Evolutionary conservation across 2,329 filamentous ascomycete genomes (phyloP), one percentile per base, ranked within the genome.

Genomic region (Alternaria sp.): DNA sequence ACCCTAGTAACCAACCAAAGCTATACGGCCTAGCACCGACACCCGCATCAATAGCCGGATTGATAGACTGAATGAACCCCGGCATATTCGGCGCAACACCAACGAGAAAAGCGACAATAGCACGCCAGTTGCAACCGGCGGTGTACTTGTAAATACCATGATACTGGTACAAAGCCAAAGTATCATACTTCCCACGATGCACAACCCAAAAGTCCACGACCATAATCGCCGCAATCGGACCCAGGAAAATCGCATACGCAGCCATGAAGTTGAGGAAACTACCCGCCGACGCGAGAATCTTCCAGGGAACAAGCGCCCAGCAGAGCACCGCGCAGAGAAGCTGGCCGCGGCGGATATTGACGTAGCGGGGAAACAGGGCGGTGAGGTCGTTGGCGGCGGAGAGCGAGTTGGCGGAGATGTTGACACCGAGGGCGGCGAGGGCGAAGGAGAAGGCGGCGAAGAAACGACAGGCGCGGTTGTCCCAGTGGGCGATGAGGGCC

Each of bases 1-100:
- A 90, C 0, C 89, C 89, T 52, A 89, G 83, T 17, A 91, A 73
- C 86, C 89, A 91, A n/a, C 89, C 88, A 72, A 91, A 89, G 25
- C 85, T 83, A 72, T 90, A 91, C 5, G 90, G 84, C 45, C 80
- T 76, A 0, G 82, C 79, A 0, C 89, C 89, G 0, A 79, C 78
- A 0, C 83, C 83, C 0, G 81, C 78, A 3, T 77, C 67, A 17
- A 84, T 79, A 13, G 59, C 72, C 0, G 77, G 64, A 55, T 83
- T 83, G 57, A 84, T 81, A 1, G 74, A 77, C 30, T 80, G 74
- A 15, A 83, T 82, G 61, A 90, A 80, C 0, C 87, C 88, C 0
- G 88, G 88, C 2, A 90, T 69, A 47, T 84, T 86, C 0, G 88
- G 88, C 2, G 79, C 83, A 0, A 89, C 84, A 7, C 86, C 85